These are phyloP conservation scores for Pythium sp. DNA, from an alignment of 352 stramenopile species.

Conservation along the genomic window DNA sequence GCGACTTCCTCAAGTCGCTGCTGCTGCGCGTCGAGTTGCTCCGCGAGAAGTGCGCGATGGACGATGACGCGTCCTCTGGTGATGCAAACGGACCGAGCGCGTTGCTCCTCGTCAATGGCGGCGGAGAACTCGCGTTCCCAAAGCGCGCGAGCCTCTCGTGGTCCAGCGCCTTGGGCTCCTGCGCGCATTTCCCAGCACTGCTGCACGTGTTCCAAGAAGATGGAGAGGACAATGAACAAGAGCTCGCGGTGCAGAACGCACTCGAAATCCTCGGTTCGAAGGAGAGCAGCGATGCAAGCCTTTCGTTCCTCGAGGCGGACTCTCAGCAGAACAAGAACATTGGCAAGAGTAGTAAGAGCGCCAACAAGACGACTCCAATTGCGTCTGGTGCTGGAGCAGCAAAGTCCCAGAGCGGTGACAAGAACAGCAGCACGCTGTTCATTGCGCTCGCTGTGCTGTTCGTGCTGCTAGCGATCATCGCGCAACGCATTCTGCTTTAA, in stretches of 20 bases:
- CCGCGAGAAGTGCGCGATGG: not conserved
- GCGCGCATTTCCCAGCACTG: slow-evolving; percentile 26
- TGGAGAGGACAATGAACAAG: slow-evolving; percentile 19
- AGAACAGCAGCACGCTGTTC: slow-evolving; percentile 16
- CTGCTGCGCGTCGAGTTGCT: slow-evolving; percentile 51
- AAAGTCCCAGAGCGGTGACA: slow-evolving; percentile 3
- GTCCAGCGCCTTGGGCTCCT: slow-evolving; percentile 20
- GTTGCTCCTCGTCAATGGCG: slow-evolving; percentile 26
- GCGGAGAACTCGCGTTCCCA: slow-evolving; percentile 37
- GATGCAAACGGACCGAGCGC: slow-evolving; percentile 17
- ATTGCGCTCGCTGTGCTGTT: slow-evolving; percentile 39
- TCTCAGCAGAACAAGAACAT: slow-evolving; percentile 10
- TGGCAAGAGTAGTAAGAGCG: slow-evolving; percentile 8
- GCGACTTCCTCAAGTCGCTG: slow-evolving; percentile 66
- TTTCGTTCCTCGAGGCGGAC: slow-evolving; percentile 17
- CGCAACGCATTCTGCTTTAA: slow-evolving; percentile 19
- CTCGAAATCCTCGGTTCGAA: slow-evolving; percentile 52
- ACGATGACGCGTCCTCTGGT: not conserved
- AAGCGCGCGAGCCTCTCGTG: slow-evolving; percentile 45
- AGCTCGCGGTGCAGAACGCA: slow-evolving; percentile 41
- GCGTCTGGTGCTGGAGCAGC: slow-evolving; percentile 12
- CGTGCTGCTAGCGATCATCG: slow-evolving; percentile 20
- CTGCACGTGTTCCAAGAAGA: slow-evolving; percentile 54
- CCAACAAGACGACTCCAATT: not conserved
- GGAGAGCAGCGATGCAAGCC: not conserved